Evolutionary conservation across 2,329 filamentous ascomycete genomes (phyloP).

Genomic region (Xylaria sp.): DNA sequence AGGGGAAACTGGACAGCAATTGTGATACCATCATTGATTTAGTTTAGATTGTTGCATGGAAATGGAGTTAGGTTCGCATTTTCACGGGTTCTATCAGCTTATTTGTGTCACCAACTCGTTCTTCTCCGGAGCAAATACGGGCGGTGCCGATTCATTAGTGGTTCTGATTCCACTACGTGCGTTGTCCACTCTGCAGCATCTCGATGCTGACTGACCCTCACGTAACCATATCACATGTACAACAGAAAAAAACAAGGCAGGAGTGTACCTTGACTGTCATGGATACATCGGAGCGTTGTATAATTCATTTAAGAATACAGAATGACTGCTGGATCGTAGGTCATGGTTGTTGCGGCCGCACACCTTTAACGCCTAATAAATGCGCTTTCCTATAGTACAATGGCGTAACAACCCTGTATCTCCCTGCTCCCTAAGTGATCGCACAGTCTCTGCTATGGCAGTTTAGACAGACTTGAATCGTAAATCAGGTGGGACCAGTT

Average conservation of each 20-base stretch:
- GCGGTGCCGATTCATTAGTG: neutral
- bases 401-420: conserved; percentile 8
- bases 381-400: conserved; percentile 38
- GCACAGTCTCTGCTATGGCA: conserved; percentile 17
- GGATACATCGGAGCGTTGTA: conserved; percentile 34
- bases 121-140: conserved; percentile 24
- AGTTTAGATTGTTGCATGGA: conserved; percentile 39
- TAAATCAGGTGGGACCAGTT: neutral
- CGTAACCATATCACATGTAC: conserved; percentile 18
- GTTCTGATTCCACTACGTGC: conserved; percentile 4
- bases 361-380: conserved; percentile 37
- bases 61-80: conserved; percentile 42
- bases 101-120: conserved; percentile 23
- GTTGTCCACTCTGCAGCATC: conserved; percentile 14
- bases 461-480: neutral
- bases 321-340: conserved; percentile 12
- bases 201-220: conserved; percentile 1
- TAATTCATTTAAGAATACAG: conserved; percentile 24
- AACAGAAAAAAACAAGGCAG: conserved; percentile 25
- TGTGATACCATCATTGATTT: conserved; percentile 36
- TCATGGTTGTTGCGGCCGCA: conserved; percentile 17
- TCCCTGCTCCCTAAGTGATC: neutral
- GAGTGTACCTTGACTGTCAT: conserved; percentile 15
- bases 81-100: conserved; percentile 33
- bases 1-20: conserved; percentile 17